phyloP scores from a whole-genome alignment of 1,139 yeast species.

The Zygosaccharomyces sapae region DNA sequence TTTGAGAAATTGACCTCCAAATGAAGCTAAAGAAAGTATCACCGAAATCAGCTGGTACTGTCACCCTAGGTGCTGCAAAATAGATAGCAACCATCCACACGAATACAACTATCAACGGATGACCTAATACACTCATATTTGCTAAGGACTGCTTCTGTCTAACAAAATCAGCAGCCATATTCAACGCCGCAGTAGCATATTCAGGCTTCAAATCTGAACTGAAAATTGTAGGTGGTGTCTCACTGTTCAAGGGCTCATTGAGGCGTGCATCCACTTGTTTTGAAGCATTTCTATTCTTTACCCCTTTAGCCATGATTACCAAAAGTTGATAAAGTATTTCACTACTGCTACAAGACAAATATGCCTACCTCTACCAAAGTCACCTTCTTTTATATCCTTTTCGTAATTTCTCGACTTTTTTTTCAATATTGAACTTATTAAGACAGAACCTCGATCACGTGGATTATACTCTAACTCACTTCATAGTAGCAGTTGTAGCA shows the following conservation, averaged over 20 bases:
- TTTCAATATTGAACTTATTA: neutral
- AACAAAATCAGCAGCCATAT: slow-evolving; percentile 59
- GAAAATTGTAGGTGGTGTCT: slow-evolving; percentile 48
- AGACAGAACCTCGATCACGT: neutral
- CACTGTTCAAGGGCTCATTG: slow-evolving; percentile 50
- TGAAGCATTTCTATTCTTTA: slow-evolving; percentile 6
- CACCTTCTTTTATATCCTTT: neutral
- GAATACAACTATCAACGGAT: slow-evolving; percentile 40
- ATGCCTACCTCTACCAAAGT: neutral
- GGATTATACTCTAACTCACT: slow-evolving; percentile 9
- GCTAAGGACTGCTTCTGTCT: slow-evolving; percentile 53
- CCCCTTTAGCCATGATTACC: slow-evolving; percentile 1
- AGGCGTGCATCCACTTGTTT: slow-evolving; percentile 48
- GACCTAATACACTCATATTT: slow-evolving; percentile 48
- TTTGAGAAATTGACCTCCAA: slow-evolving; percentile 26
- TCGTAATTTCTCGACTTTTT: neutral
- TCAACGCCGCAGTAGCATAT: slow-evolving; percentile 55
- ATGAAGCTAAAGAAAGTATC: slow-evolving; percentile 24
- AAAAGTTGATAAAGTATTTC: too few relatives aligned
- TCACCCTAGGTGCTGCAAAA: slow-evolving; percentile 23
- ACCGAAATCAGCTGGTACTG: slow-evolving; percentile 20
- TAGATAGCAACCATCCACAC: slow-evolving; percentile 33
- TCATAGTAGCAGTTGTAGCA: slow-evolving; percentile 18
- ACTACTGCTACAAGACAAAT: too few relatives aligned
- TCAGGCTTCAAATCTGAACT: slow-evolving; percentile 50